Evolutionary conservation across 1,284 basidiomycete genomes (phyloP).

Genomic region (Tilletia caries): DNA sequence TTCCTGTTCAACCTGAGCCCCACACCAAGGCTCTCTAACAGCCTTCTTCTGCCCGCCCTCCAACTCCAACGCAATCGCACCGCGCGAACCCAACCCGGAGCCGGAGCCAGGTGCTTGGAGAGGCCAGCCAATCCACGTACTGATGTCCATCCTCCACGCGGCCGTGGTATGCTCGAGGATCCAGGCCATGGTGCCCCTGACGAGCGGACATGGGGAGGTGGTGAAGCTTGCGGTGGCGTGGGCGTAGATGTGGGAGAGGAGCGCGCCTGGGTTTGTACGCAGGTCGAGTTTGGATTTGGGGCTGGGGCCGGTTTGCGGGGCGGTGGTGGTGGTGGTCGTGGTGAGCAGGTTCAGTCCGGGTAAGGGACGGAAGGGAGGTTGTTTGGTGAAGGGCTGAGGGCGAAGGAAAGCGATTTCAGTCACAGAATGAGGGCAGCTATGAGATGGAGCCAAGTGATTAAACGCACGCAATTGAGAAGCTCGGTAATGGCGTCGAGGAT

Average conservation of each 20-base stretch:
- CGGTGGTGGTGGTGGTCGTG: slow-evolving; percentile 19
- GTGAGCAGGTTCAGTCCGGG: too few relatives aligned
- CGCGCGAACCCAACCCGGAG: slow-evolving; percentile 14
- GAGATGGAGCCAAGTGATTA: too few relatives aligned
- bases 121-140: slow-evolving; percentile 38
- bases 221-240: slow-evolving; percentile 33
- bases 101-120: slow-evolving; percentile 26
- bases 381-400: slow-evolving; percentile 18
- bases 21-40: slow-evolving; percentile 28
- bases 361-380: slow-evolving; percentile 12
- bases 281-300: slow-evolving; percentile 17
- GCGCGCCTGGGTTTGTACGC: slow-evolving; percentile 14
- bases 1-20: slow-evolving; percentile 34
- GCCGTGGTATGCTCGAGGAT: slow-evolving; percentile 28
- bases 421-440: too few relatives aligned
- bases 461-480: slow-evolving; percentile 20
- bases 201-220: slow-evolving; percentile 21
- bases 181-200: slow-evolving; percentile 26
- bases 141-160: slow-evolving; percentile 30
- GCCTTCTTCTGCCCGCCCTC: slow-evolving; percentile 14
- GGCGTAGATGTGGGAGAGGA: slow-evolving; percentile 33
- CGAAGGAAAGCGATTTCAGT: too few relatives aligned
- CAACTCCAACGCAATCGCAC: background rate
- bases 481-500: slow-evolving; percentile 30
- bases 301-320: slow-evolving; percentile 15